Base-by-base conservation (phyloP, 768 basidiomycete genomes). In the Mrakia blollopis region DNA sequence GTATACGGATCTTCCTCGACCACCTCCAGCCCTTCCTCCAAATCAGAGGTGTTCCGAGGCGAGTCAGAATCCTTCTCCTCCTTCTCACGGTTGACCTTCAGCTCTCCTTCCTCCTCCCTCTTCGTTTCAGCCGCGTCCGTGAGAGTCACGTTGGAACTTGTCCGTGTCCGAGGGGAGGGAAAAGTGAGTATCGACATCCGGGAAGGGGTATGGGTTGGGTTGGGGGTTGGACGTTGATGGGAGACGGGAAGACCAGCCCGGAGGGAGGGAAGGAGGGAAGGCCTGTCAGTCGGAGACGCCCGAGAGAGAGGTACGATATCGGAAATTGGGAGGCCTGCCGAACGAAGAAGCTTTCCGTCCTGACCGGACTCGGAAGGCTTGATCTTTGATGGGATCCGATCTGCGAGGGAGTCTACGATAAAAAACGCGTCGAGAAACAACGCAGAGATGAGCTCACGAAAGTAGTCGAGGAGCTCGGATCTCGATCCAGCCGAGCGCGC, bases 401-500 rank as follows among this genome's bases (percentile, higher is more conserved):
- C 16, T 50, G 47, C 47, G n/a, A 50, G 16, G 47, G 47, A 50
- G 2, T 3, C 14, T 47, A 47, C 44, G 57, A n/a, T n/a, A 61
- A 28, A 18, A n/a, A n/a, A 62, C 32, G 61, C 61, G 61, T n/a
- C 61, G n/a, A 62, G 30, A n/a, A 62, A 62, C n/a, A n/a, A n/a
- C n/a, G n/a, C n/a, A 30, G 32, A 30, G 32, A 62, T 5, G 61
- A n/a, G 61, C 61, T n/a, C 28, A 30, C 61, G 21, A 32, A 14
- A 6, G 39, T n/a, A n/a, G n/a, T n/a, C n/a, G n/a, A n/a, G n/a
- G n/a, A n/a, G n/a, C n/a, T n/a, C n/a, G n/a, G n/a, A n/a, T n/a
- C n/a, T n/a, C n/a, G n/a, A n/a, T n/a, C n/a, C n/a, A n/a, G n/a
- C n/a, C n/a, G n/a, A n/a, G n/a, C n/a, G n/a, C n/a, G n/a, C n/a